A percentile compares a stretch with the other conserved stretches of the same genome.
These are phyloP conservation scores for Stenocarpella maydis DNA, from an alignment of 2,329 filamentous ascomycete species.

Conservation along the genomic window DNA sequence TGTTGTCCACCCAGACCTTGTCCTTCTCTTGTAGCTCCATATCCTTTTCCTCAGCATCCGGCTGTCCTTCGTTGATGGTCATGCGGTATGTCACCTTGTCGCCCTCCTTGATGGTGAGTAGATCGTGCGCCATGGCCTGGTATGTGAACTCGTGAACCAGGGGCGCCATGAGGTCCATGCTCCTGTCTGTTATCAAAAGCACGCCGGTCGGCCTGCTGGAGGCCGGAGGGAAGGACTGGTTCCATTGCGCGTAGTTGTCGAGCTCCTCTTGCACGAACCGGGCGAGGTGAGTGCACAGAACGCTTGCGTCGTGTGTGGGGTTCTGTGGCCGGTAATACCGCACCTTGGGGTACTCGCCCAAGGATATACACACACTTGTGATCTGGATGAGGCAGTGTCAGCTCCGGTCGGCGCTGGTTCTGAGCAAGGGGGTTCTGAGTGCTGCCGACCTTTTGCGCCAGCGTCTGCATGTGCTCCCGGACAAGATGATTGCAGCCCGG, in stretches of 20 bases:
- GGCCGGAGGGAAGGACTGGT: conserved; percentile 84
- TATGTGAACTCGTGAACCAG: conserved; percentile 97
- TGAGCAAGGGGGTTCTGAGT: neutral
- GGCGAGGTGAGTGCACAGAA: conserved; percentile 87
- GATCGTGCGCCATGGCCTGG: conserved; percentile 96
- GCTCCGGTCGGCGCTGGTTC: neutral
- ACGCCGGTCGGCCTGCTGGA: conserved; percentile 80
- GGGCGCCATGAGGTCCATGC: conserved; percentile 90
- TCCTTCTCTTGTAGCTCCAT: conserved; percentile 92
- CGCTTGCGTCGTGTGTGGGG: conserved; percentile 84
- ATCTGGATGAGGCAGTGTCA: conserved; percentile 60
- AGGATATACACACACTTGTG: conserved; percentile 83
- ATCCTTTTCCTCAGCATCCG: conserved; percentile 81
- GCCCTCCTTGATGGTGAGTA: conserved; percentile 85
- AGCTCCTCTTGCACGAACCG: conserved; percentile 91
- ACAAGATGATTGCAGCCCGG: conserved; percentile 88
- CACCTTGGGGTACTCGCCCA: conserved; percentile 94
- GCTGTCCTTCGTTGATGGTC: conserved; percentile 75
- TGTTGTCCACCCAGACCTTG: conserved; percentile 92
- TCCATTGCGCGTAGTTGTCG: conserved; percentile 85
- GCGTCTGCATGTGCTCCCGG: conserved; percentile 79
- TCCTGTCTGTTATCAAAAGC: conserved; percentile 87
- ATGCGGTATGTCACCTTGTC: conserved; percentile 90
- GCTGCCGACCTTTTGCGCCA: conserved; percentile 81
- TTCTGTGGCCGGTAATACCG: conserved; percentile 84